These are phyloP conservation scores for Sindora glabra DNA, from an alignment of 306 rosid genomes.

Conservation along the genomic window DNA sequence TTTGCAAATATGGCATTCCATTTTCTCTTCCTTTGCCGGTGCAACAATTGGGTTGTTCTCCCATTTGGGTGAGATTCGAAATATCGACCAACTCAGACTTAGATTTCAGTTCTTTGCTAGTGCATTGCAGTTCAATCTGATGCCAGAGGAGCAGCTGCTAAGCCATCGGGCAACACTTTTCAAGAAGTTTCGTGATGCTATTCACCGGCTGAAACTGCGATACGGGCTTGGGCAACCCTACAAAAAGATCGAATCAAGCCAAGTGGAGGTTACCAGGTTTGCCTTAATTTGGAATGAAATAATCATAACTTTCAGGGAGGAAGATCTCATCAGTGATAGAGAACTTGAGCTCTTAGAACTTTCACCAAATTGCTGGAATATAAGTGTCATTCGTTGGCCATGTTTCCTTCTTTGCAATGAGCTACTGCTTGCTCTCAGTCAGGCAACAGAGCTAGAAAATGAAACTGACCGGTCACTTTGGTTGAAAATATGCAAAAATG, in stretches of 20 bases:
- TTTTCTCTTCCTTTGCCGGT: constrained; percentile 37
- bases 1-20: constrained; percentile 52
- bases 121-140: constrained; percentile 51
- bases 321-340: constrained; percentile 45
- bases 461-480: constrained; percentile 27
- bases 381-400: constrained; percentile 57
- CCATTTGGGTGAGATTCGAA: constrained; percentile 57
- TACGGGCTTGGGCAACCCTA: constrained; percentile 44
- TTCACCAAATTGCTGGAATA: constrained; percentile 47
- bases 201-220: constrained; percentile 43
- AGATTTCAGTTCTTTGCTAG: constrained; percentile 57
- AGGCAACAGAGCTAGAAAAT: constrained; percentile 32
- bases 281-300: constrained; percentile 63
- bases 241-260: constrained; percentile 45
- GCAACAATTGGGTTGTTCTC: constrained; percentile 41
- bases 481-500: constrained; percentile 49
- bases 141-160: constrained; percentile 31
- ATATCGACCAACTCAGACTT: constrained; percentile 39
- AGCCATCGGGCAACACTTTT: constrained; percentile 21
- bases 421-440: constrained; percentile 47
- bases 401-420: constrained; percentile 44
- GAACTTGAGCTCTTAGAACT: constrained; percentile 53
- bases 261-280: constrained; percentile 44
- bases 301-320: constrained; percentile 48
- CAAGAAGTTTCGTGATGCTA: constrained; percentile 49